Evolutionary conservation across 495 filamentous ascomycete genomes (phyloP).

Genomic region (Jackrogersella multiformis): DNA sequence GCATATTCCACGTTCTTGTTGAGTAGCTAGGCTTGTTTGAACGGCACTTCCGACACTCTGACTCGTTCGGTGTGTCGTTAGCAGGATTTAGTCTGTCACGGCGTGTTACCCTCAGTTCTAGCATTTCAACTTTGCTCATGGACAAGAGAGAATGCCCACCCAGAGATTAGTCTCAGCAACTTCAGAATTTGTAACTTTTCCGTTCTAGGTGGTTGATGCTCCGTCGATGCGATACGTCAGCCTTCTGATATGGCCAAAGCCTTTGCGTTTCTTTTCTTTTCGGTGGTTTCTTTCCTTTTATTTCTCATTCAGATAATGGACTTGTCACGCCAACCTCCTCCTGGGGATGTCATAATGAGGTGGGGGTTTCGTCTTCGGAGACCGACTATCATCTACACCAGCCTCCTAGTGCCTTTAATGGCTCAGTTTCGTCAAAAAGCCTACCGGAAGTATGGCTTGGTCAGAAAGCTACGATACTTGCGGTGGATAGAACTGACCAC

Average conservation of each 20-base stretch:
- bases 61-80: slow-evolving; percentile 36
- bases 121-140: slow-evolving; percentile 2
- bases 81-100: slow-evolving; percentile 39
- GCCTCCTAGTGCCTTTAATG: slow-evolving; percentile 3
- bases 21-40: slow-evolving; percentile 40
- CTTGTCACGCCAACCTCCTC: slow-evolving; percentile 50
- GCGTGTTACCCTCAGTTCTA: slow-evolving; percentile 11
- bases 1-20: slow-evolving; percentile 32
- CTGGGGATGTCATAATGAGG: slow-evolving; percentile 53
- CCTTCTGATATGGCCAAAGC: slow-evolving; percentile 34
- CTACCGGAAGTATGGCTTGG: background rate
- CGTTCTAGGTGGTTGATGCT: slow-evolving; percentile 17
- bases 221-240: slow-evolving; percentile 46
- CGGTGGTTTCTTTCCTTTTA: slow-evolving; percentile 34
- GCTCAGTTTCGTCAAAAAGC: background rate
- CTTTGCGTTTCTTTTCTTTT: slow-evolving; percentile 34
- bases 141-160: slow-evolving; percentile 16
- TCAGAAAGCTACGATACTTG: background rate
- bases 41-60: slow-evolving; percentile 48
- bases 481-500: background rate
- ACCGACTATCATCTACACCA: slow-evolving; percentile 3
- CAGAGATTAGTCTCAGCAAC: slow-evolving; percentile 33
- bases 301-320: slow-evolving; percentile 43
- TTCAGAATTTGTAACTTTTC: slow-evolving; percentile 1
- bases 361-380: slow-evolving; percentile 36